Conservation (phyloP, 2,329 filamentous ascomycete genomes). For the Colletotrichum musicola region DNA sequence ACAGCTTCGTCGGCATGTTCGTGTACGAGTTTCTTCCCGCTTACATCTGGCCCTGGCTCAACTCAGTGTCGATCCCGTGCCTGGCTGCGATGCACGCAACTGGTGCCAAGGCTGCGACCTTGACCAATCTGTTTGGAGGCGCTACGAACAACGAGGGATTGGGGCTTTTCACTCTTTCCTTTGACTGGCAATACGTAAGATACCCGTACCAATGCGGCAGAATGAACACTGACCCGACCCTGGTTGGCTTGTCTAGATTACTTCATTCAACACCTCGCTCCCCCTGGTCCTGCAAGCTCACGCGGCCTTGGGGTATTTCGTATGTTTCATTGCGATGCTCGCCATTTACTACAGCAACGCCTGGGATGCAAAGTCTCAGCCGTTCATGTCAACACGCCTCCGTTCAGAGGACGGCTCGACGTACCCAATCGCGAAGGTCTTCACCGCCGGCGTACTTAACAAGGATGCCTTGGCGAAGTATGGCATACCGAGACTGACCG, state of each 20-base stretch:
- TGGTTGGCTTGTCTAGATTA: conserved; percentile 52
- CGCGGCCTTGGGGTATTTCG: conserved; percentile 56
- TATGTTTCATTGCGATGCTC: conserved; percentile 64
- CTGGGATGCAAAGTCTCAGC: conserved; percentile 60
- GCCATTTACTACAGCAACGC: conserved; percentile 64
- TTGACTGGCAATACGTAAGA: conserved; percentile 69
- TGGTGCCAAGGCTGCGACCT: conserved; percentile 54
- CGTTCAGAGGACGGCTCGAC: conserved; percentile 52
- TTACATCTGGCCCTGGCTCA: conserved; percentile 68
- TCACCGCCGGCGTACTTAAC: conserved; percentile 56
- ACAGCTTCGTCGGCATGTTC: conserved; percentile 61
- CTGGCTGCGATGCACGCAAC: conserved; percentile 65
- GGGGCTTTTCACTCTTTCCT: conserved; percentile 60
- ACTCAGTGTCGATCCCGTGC: conserved; percentile 66
- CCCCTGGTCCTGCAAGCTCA: conserved; percentile 65
- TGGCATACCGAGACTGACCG: conserved; percentile 62
- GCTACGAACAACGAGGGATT: conserved; percentile 65
- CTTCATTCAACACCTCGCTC: conserved; percentile 64
- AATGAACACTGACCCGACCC: neutral
- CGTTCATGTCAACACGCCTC: conserved; percentile 68
- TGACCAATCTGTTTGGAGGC: conserved; percentile 65
- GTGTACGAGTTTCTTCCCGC: conserved; percentile 66
- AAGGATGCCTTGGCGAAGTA: conserved; percentile 54
- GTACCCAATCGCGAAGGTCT: conserved; percentile 57
- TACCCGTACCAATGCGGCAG: neutral